phyloP scores from a whole-genome alignment of 306 rosid species.

The Corylus americana region DNA sequence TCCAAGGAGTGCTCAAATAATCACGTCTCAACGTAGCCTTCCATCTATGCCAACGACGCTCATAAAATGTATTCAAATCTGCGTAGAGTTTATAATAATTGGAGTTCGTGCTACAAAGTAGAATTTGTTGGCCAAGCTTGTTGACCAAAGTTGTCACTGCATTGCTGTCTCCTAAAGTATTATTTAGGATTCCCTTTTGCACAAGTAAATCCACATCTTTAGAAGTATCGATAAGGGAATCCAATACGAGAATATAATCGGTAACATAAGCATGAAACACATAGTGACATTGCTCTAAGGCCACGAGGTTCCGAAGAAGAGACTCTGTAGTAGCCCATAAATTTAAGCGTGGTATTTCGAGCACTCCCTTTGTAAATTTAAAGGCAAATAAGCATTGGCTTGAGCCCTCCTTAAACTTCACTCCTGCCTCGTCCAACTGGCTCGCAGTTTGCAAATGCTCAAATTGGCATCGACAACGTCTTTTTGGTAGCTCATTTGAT shows the following conservation, averaged over 20 bases:
- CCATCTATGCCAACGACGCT: conserved; percentile 12
- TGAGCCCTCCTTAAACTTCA: too few relatives aligned
- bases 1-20: conserved; percentile 35
- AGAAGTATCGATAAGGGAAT: background rate
- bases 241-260: background rate
- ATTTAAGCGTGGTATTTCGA: too few relatives aligned
- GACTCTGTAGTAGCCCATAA: too few relatives aligned
- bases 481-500: too few relatives aligned
- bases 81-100: too few relatives aligned
- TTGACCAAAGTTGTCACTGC: conserved; percentile 31
- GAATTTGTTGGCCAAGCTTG: background rate
- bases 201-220: conserved; percentile 28
- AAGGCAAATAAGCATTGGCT: too few relatives aligned
- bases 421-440: too few relatives aligned
- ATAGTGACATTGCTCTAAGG: conserved; percentile 7
- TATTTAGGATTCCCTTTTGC: conserved; percentile 25
- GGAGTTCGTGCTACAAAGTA: fast-evolving
- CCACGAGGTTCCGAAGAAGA: too few relatives aligned
- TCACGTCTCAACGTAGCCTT: conserved; percentile 28
- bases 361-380: too few relatives aligned
- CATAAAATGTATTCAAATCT: conserved; percentile 18
- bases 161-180: conserved; percentile 25
- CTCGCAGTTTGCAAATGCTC: too few relatives aligned
- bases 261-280: background rate
- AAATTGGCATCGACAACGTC: too few relatives aligned